phyloP scores from a whole-genome alignment of 805 yeast species.

The Tetrapisispora iriomotensis region DNA sequence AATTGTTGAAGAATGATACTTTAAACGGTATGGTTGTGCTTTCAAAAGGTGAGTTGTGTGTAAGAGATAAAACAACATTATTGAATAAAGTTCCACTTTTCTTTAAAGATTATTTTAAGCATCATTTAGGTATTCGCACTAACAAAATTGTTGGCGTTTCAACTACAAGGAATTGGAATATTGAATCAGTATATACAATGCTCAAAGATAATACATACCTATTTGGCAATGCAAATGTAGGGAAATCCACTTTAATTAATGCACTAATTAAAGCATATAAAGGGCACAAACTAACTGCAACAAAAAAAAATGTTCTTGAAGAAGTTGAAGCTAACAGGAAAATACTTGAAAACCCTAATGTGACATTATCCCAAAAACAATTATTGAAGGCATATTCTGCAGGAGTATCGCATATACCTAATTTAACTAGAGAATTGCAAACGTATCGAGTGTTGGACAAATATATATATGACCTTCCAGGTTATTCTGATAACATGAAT shows the following conservation, averaged over 20 bases:
- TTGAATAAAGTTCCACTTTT: constrained; percentile 23
- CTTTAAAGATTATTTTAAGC: constrained; percentile 25
- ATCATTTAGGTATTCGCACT: constrained; percentile 23
- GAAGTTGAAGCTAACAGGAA: constrained; percentile 1
- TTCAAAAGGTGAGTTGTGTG: constrained; percentile 28
- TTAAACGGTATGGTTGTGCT: constrained; percentile 14
- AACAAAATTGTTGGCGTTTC: constrained; percentile 22
- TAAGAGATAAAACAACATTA: constrained; percentile 12
- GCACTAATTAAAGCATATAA: constrained; percentile 31
- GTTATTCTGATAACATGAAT: constrained; percentile 23
- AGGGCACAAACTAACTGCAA: constrained; percentile 12
- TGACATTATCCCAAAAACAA: not conserved
- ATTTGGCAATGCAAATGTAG: constrained; percentile 60
- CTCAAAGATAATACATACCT: constrained; percentile 34
- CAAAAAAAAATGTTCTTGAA: constrained; percentile 5
- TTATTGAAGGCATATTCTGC: constrained; percentile 14
- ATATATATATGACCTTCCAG: constrained; percentile 33
- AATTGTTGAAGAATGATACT: constrained; percentile 9
- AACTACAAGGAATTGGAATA: constrained; percentile 22
- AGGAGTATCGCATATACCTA: constrained; percentile 47
- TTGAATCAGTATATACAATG: constrained; percentile 14
- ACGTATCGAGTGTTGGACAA: constrained; percentile 30
- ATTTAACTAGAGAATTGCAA: constrained; percentile 52
- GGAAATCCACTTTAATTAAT: constrained; percentile 55
- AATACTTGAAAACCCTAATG: not conserved